Conservation (phyloP, 352 stramenopile species). For the Globisporangium nodosum region DNA sequence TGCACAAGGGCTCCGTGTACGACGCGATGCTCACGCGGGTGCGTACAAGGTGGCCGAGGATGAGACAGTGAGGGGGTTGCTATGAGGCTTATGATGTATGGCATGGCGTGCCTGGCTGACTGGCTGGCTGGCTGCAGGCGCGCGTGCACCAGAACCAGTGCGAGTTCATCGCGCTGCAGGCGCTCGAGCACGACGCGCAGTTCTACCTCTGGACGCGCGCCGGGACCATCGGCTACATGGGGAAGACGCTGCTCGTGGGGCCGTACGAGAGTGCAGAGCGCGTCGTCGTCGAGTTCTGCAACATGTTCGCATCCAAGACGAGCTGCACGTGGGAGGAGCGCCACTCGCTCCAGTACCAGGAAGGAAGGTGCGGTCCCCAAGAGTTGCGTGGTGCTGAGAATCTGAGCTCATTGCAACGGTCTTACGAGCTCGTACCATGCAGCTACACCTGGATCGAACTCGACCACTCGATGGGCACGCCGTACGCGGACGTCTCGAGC, state of each 20-base stretch:
- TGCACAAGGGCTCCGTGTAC: constrained; percentile 35
- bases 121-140: constrained; percentile 19
- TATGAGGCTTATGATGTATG: too few relatives aligned
- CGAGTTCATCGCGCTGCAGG: constrained; percentile 65
- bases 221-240: constrained; percentile 35
- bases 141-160: constrained; percentile 55
- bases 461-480: constrained; percentile 42
- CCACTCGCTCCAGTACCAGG: constrained; percentile 38
- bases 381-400: too few relatives aligned
- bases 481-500: constrained; percentile 35
- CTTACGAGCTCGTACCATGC: not conserved
- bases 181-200: constrained; percentile 33
- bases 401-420: not conserved
- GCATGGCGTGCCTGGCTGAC: not conserved
- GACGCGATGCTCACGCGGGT: constrained; percentile 64
- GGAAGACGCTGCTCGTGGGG: constrained; percentile 37
- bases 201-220: constrained; percentile 55
- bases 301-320: constrained; percentile 44
- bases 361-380: constrained; percentile 25
- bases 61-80: too few relatives aligned
- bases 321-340: constrained; percentile 50
- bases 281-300: constrained; percentile 40
- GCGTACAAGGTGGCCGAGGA: not conserved
- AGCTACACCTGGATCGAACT: constrained; percentile 75
- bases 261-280: constrained; percentile 31